A percentile compares a stretch with the other conserved stretches of the same genome.
Evolutionary conservation across 2,329 filamentous ascomycete genomes (phyloP).

Genomic region (Aureobasidium sp.): DNA sequence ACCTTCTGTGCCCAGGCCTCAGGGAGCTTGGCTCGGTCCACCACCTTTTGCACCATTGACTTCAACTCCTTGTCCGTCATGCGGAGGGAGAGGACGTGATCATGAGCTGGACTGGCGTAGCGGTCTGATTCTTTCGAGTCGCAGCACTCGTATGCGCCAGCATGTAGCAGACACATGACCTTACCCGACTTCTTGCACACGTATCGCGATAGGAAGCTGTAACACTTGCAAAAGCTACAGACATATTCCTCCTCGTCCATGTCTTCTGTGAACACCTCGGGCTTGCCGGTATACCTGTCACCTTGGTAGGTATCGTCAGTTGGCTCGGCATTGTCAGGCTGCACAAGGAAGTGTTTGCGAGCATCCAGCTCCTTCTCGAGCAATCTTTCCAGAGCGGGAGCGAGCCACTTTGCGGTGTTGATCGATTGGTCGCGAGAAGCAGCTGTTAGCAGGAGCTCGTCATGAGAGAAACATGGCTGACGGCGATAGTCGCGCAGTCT

Average conservation of each 20-base stretch:
- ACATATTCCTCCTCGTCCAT: conserved; percentile 85
- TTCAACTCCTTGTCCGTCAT: conserved; percentile 66
- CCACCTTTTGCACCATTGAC: conserved; percentile 63
- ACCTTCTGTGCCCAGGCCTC: conserved; percentile 89
- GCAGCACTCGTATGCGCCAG: conserved; percentile 75
- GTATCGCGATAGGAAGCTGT: conserved; percentile 84
- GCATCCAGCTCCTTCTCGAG: conserved; percentile 64
- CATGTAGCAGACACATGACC: conserved; percentile 74
- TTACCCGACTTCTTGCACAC: conserved; percentile 77
- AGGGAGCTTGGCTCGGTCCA: conserved; percentile 78
- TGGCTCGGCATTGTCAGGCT: conserved; percentile 37
- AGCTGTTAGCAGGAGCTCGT: conserved; percentile 87
- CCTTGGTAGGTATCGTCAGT: conserved; percentile 26
- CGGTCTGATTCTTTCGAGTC: conserved; percentile 59
- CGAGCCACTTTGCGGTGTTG: conserved; percentile 90
- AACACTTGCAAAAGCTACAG: conserved; percentile 86
- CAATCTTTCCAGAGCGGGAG: conserved; percentile 75
- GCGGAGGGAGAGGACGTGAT: conserved; percentile 71
- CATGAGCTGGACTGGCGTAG: conserved; percentile 46
- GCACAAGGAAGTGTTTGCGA: conserved; percentile 58
- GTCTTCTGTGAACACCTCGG: conserved; percentile 50
- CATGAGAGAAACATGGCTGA: conserved; percentile 95
- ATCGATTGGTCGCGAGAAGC: conserved; percentile 73
- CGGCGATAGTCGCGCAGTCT: conserved; percentile 79
- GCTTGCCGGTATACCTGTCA: conserved; percentile 41